Evolutionary conservation across 805 yeast species (phyloP), one percentile per base, ranked within the genome.

Genomic region (Zygotorulaspora sp.): DNA sequence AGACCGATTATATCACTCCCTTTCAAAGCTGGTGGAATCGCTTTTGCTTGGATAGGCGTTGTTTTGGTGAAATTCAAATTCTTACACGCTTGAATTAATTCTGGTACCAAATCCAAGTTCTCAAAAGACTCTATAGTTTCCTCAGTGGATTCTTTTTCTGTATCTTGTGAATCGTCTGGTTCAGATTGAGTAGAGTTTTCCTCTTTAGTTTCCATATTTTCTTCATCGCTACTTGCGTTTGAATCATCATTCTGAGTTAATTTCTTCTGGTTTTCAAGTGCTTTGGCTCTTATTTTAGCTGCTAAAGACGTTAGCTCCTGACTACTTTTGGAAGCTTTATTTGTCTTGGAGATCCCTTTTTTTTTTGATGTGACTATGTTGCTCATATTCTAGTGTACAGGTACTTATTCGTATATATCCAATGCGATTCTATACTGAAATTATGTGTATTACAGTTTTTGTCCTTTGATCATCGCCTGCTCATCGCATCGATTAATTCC

Each of bases 1-100:
- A 90, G 72, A 10, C 98, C 98, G 55, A 90, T 88, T 32, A 90
- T 81, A 65, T 90, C 98, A 48, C 87, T 78, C 3, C 96, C 96
- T 49, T 82, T 77, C 13, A 92, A 65, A 3, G 96, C 96, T 48
- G 83, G 83, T 1, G 97, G 97, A 45, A 90, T 83, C 9, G 96
- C 76, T 61, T 86, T 87, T 6, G 81, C 75, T 66, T 90, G 98
- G 61, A 90, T 92, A 8, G 97, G 96, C 0, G 97, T 89, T 28
- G 98, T 97, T 48, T 73, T 78, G 12, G 75, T 68, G 62, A 72
- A 92, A 40, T 86, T 83, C 66, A 92, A 66, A 21, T 72, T 71
- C 38, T 79, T 77, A 47, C 92, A 77, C 0, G 97, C 82, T 50
- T 86, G 92, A 20, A 85, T 62, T 16, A 92, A 70, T 53, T 85